phyloP scores from a whole-genome alignment of 306 rosid species.

The Fagus crenata region DNA sequence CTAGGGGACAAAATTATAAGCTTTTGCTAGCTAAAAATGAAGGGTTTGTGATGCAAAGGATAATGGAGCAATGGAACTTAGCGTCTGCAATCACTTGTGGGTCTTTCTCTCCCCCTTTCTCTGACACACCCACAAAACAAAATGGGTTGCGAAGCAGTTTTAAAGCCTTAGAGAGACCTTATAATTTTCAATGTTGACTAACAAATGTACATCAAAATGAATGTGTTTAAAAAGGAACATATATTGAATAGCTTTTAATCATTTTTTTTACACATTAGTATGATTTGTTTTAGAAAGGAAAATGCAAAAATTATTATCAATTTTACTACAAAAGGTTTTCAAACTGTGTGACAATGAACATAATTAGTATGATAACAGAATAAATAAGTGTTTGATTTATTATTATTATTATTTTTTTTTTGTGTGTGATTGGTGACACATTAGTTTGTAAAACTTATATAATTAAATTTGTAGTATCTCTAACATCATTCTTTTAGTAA shows the following conservation, averaged over 20 bases:
- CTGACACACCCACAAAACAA: slow-evolving; percentile 38
- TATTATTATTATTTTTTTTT: no score
- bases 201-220: slow-evolving; percentile 43
- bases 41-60: slow-evolving; percentile 22
- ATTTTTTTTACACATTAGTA: slow-evolving; percentile 8
- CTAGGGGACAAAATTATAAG: slow-evolving; percentile 53
- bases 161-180: slow-evolving; percentile 33
- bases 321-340: no score
- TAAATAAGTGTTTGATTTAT: no score
- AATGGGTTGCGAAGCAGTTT: slow-evolving; percentile 22
- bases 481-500: background rate
- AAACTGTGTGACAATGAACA: no score
- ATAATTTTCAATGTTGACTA: slow-evolving; percentile 40
- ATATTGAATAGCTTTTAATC: slow-evolving; percentile 16
- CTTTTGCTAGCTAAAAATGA: slow-evolving; percentile 32
- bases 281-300: background rate
- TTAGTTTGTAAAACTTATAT: no score
- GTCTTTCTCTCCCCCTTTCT: slow-evolving; percentile 21
- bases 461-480: no score
- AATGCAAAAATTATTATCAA: no score
- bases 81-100: slow-evolving; percentile 45
- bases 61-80: slow-evolving; percentile 20
- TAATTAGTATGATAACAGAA: no score
- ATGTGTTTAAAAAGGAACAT: slow-evolving; percentile 26
- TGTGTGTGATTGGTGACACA: no score